Base-by-base conservation (phyloP, 1,284 basidiomycete genomes). In the Marasmius fiardii region DNA sequence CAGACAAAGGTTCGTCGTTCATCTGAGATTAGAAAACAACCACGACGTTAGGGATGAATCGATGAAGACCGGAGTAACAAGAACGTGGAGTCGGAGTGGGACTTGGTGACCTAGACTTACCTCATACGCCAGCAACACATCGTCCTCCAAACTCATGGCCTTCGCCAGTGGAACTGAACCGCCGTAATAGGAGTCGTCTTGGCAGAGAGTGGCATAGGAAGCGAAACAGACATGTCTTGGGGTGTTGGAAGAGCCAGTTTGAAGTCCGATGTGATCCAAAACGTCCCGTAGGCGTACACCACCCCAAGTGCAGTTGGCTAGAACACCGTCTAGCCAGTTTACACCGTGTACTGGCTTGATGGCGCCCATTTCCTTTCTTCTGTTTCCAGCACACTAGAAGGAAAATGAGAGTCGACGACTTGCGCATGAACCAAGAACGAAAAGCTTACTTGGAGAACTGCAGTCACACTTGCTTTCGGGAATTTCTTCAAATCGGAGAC, bases 101-200 rank as follows among this genome's bases (percentile, higher is more conserved):
- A 24, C 33, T 49, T 35, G 33, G 26, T 28, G 23, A 14, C 21
- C 18, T 44, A 33, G 33, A 61, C 69, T 43, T 52, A 82, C 85
- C 73, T 85, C 81, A 58, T 80, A 86, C 5, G 85, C 84, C n/a
- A 88, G 71, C 23, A 88, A 64, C 5, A 83, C 80, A 58, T 81
- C 81, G 12, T 71, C 76, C 23, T 77, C 74, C 44, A 67, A 61
- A 45, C 70, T 68, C 69, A 82, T 66, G 3, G 77, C 83, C 58
- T 76, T 78, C 26, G 70, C 69, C 33, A 86, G 57, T 1, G 83
- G 73, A 4, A 88, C 79, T 1, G 84, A 87, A 11, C 74, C 79
- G 1, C 85, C 86, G 59, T 85, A 88, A 63, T 75, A 81, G 2
- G 69, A 63, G 61, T 84, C 84, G 53, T 87, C 80, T 64, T 87